Evolutionary conservation across 768 basidiomycete genomes (phyloP), one percentile per base, ranked within the genome.

Genomic region (Auriscalpium microsporum): DNA sequence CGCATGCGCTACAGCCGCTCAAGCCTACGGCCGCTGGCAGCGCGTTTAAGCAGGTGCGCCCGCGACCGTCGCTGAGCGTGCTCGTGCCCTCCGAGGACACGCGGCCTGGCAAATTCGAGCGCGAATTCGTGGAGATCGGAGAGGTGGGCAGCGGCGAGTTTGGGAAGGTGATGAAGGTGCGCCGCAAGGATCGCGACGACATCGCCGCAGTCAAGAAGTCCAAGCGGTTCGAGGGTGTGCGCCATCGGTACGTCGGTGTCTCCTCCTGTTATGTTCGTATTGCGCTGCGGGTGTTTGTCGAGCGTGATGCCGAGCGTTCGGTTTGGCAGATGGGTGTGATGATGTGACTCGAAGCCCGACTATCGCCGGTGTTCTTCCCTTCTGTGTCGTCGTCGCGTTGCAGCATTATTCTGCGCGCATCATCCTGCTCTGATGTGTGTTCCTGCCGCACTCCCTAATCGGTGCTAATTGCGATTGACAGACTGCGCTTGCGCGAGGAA

Each of bases 141-240:
- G 81, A 85, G 63, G 75, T 97, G 10, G 95, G 95, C 6, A 86
- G 84, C 51, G 95, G 95, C 13, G 91, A 92, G 66, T 98, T 97
- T 70, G 94, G 94, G 23, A 87, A 87, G 64, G 95, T 93, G 17
- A 87, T 92, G 72, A 90, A 88, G 71, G 90, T 86, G 45, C 80
- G 78, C 54, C 74, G 76, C 66, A 90, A 92, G 72, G 75, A 77
- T 42, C 75, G 72, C 57, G 71, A 76, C 3, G 61, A 72, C 48
- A 70, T 90, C 36, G 94, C 79, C 68, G 95, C 95, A 10, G 83
- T 99, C 65, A 99, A 99, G 77, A 88, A 90, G 68, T 94, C 91
- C 34, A 94, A 94, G 73, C 79, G 82, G 35, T 94, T 96, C 62
- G 89, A 93, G 65, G 95, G 95, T 28, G 80, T 79, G 42, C 86